Conservation (phyloP, 805 yeast genomes). For the Ogataea methanolica region DNA sequence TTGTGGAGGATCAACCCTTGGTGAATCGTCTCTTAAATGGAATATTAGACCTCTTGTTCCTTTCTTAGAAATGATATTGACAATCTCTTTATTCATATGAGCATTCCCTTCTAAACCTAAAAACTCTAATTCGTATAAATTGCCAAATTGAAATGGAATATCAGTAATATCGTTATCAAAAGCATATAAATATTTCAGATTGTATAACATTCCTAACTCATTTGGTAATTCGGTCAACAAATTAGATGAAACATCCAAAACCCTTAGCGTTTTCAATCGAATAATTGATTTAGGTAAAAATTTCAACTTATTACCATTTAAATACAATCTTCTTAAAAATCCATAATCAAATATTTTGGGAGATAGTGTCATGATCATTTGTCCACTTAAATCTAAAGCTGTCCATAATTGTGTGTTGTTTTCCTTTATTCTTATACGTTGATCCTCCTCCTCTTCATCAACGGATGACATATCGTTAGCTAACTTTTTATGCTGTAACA, state of each 20-base stretch:
- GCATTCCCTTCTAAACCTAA: conserved; percentile 94
- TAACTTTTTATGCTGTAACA: conserved; percentile 34
- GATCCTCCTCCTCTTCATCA: conserved; percentile 62
- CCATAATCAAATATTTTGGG: conserved; percentile 72
- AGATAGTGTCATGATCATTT: conserved; percentile 68
- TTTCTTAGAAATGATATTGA: conserved; percentile 66
- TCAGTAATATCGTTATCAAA: conserved; percentile 79
- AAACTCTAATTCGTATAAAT: conserved; percentile 75
- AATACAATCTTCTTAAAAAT: conserved; percentile 79
- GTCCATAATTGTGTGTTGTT: conserved; percentile 87
- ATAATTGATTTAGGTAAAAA: conserved; percentile 64
- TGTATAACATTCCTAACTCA: conserved; percentile 79
- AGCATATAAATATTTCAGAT: conserved; percentile 73
- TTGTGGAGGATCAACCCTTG: conserved; percentile 57
- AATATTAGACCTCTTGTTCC: conserved; percentile 83
- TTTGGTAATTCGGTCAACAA: conserved; percentile 66
- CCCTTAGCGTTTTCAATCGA: conserved; percentile 66
- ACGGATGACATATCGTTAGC: conserved; percentile 29
- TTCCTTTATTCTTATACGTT: conserved; percentile 54
- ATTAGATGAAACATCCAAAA: conserved; percentile 83
- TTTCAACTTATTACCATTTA: conserved; percentile 79
- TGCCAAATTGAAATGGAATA: conserved; percentile 83
- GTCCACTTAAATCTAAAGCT: conserved; percentile 87
- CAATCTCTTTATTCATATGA: conserved; percentile 51
- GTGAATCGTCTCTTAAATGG: conserved; percentile 77